These are phyloP conservation scores for Mesembryanthemum crystallinum DNA, from an alignment of 148 eudicot genomes.

Conservation along the genomic window DNA sequence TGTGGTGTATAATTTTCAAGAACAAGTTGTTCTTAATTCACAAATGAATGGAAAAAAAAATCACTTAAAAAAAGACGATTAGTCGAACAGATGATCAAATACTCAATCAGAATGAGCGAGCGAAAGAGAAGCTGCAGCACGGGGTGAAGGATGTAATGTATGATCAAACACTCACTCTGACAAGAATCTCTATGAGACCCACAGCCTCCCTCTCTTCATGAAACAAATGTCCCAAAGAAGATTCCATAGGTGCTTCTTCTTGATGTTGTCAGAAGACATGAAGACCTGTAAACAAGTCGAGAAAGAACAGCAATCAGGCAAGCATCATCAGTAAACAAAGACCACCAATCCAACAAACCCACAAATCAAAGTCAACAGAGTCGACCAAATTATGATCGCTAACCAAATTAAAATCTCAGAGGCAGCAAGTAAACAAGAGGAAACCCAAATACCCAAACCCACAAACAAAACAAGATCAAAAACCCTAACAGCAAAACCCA, in stretches of 20 bases:
- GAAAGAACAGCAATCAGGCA: not conserved
- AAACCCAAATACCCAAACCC: not conserved
- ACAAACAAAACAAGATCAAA: too few species aligned
- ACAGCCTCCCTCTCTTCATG: not conserved
- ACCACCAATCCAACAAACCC: too few species aligned
- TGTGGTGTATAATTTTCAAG: not conserved
- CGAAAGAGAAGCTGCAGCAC: not conserved
- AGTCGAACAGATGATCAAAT: not conserved
- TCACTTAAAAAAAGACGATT: not conserved
- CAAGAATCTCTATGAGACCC: not conserved
- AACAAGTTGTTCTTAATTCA: not conserved
- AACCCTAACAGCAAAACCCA: too few species aligned
- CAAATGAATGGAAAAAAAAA: not conserved
- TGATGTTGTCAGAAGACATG: constrained; percentile 4
- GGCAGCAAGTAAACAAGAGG: too few species aligned
- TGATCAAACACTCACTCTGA: not conserved
- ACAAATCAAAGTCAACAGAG: not conserved
- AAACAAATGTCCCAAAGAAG: not conserved
- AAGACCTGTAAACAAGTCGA: not conserved
- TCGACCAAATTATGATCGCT: not conserved
- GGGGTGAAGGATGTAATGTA: too few species aligned
- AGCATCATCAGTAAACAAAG: not conserved
- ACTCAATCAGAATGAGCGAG: not conserved
- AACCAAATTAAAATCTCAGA: not conserved
- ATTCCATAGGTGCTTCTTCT: constrained; percentile 2